phyloP scores from a whole-genome alignment of 768 basidiomycete genomes.

The Auricularia cornea region DNA sequence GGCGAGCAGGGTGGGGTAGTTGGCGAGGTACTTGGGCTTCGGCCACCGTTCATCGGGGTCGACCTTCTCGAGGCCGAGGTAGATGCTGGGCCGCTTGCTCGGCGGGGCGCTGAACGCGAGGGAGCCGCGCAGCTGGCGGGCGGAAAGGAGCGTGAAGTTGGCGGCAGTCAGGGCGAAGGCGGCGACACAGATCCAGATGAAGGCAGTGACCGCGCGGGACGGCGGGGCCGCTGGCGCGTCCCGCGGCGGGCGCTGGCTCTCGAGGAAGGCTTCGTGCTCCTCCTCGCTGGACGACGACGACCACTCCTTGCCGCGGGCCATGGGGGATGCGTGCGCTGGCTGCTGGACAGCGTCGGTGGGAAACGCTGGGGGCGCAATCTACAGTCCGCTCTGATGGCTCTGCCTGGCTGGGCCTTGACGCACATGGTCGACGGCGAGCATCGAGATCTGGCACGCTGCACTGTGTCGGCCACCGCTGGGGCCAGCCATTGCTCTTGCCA shows the following conservation, averaged over 20 bases:
- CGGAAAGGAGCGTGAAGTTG: not conserved
- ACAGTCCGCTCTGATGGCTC: no score
- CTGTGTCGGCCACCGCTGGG: no score
- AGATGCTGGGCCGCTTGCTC: not conserved
- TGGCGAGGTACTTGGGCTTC: not conserved
- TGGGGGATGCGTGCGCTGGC: no score
- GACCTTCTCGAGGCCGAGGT: not conserved
- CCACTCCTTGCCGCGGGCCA: not conserved
- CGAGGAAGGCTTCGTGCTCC: not conserved
- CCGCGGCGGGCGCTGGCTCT: not conserved
- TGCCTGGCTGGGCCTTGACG: no score
- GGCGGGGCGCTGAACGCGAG: not conserved
- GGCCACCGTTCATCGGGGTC: not conserved
- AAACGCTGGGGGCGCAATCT: no score
- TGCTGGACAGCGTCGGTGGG: no score
- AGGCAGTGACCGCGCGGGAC: not conserved
- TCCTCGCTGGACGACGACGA: not conserved
- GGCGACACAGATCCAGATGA: not conserved
- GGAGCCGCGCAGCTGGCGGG: not conserved
- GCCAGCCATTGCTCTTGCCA: no score
- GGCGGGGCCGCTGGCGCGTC: not conserved
- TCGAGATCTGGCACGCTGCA: no score
- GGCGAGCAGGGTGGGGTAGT: not conserved
- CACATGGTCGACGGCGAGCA: no score
- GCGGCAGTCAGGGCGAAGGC: not conserved